phyloP scores from a whole-genome alignment of 805 yeast species.

The Nakazawaea sp. region DNA sequence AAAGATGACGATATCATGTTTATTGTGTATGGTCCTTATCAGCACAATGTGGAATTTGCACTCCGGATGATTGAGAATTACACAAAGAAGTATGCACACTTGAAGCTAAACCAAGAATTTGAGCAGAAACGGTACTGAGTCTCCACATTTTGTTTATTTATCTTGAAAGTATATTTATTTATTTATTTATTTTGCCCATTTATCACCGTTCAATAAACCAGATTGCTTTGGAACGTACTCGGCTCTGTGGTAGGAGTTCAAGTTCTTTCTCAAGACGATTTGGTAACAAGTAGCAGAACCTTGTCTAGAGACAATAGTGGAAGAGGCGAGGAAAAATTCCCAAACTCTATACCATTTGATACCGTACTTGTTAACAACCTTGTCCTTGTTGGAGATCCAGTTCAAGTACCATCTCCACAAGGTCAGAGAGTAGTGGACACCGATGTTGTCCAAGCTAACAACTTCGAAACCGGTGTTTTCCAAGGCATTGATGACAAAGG shows the following conservation, averaged over 20 bases:
- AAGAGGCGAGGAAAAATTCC: constrained; percentile 82
- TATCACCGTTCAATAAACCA: constrained; percentile 55
- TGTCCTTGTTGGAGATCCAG: constrained; percentile 81
- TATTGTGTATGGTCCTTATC: constrained; percentile 8
- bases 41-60: constrained; percentile 10
- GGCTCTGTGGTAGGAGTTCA: constrained; percentile 77
- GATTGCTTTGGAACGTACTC: constrained; percentile 74
- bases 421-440: constrained; percentile 89
- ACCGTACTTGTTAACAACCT: constrained; percentile 75
- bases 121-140: background rate
- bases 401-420: constrained; percentile 92
- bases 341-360: constrained; percentile 87
- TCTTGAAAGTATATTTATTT: background rate
- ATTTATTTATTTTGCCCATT: constrained; percentile 38
- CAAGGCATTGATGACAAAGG: constrained; percentile 67
- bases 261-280: constrained; percentile 83
- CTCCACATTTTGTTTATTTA: no score
- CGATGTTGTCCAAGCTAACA: constrained; percentile 78
- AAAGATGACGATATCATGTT: constrained; percentile 10
- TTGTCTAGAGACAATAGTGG: constrained; percentile 84
- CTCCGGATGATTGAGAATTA: constrained; percentile 12
- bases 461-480: constrained; percentile 86
- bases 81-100: constrained; percentile 10
- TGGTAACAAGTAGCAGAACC: constrained; percentile 92
- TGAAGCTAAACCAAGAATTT: constrained; percentile 5